Evolutionary conservation across 305 asterid genomes (phyloP).

Genomic region (Nicotiana rustica): DNA sequence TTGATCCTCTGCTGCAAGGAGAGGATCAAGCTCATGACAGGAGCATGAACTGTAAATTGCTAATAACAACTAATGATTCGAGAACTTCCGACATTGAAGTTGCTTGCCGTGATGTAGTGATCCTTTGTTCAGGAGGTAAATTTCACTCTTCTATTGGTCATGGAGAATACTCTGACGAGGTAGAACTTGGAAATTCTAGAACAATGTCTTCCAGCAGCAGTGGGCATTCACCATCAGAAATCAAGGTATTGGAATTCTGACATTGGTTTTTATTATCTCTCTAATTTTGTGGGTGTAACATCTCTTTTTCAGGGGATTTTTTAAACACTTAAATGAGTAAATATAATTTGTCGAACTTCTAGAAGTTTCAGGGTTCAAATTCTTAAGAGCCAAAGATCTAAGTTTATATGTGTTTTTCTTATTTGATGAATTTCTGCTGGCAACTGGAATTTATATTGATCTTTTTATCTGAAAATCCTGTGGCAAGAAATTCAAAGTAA

Average conservation of each 20-base stretch:
- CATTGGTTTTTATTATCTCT: constrained; percentile 34
- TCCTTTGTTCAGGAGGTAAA: constrained; percentile 51
- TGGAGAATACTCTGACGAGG: constrained; percentile 43
- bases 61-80: constrained; percentile 66
- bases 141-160: constrained; percentile 54
- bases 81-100: constrained; percentile 64
- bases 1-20: constrained; percentile 34
- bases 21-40: constrained; percentile 37
- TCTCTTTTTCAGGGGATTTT: constrained; percentile 14
- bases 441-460: constrained; percentile 15
- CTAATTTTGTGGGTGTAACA: not conserved
- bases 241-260: constrained; percentile 61
- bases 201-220: constrained; percentile 45
- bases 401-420: constrained; percentile 1
- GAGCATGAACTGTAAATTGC: constrained; percentile 59
- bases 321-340: not conserved
- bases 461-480: constrained; percentile 12
- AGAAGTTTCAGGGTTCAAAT: not conserved
- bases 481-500: not conserved
- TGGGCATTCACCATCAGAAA: constrained; percentile 41
- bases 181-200: constrained; percentile 44
- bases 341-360: not conserved
- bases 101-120: constrained; percentile 65
- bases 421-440: constrained; percentile 23
- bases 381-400: not conserved